These are phyloP conservation scores for Diplodia seriata DNA, from an alignment of 2,329 filamentous ascomycete species.

Conservation along the genomic window DNA sequence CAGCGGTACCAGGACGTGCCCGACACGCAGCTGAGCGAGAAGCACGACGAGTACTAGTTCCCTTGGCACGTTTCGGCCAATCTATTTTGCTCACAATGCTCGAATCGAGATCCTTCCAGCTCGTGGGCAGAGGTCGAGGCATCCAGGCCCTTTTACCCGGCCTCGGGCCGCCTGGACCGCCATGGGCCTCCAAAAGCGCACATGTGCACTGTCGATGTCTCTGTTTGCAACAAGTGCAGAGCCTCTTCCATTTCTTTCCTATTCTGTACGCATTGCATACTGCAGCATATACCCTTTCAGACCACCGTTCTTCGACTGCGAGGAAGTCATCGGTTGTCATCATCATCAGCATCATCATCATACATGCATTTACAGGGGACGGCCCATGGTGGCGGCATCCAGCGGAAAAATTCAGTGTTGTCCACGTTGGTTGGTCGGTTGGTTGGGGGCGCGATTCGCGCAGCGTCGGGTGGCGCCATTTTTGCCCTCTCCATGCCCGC, in stretches of 20 bases:
- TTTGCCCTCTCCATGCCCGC: background rate
- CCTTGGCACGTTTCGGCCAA: constrained; percentile 11
- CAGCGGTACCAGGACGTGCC: background rate
- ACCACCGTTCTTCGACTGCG: background rate
- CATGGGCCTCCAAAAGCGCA: background rate
- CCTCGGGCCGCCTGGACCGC: constrained; percentile 5
- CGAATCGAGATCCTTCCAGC: background rate
- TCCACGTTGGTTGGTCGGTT: background rate
- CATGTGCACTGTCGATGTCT: background rate
- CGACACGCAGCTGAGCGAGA: background rate
- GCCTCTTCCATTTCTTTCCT: background rate
- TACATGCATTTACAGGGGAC: background rate
- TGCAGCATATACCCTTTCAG: constrained; percentile 4
- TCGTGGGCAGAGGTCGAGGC: background rate
- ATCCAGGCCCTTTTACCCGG: background rate
- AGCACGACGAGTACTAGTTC: background rate
- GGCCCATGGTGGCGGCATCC: constrained; percentile 11
- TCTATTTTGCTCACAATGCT: background rate
- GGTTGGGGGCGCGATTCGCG: constrained; percentile 12
- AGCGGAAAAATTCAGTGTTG: constrained; percentile 2
- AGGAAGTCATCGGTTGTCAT: constrained; percentile 1
- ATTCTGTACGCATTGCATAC: background rate
- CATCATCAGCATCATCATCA: constrained; percentile 4
- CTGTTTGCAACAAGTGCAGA: background rate
- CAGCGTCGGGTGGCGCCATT: constrained; percentile 24